Base-by-base conservation (phyloP, 768 basidiomycete genomes). In the Suillus brevipes region DNA sequence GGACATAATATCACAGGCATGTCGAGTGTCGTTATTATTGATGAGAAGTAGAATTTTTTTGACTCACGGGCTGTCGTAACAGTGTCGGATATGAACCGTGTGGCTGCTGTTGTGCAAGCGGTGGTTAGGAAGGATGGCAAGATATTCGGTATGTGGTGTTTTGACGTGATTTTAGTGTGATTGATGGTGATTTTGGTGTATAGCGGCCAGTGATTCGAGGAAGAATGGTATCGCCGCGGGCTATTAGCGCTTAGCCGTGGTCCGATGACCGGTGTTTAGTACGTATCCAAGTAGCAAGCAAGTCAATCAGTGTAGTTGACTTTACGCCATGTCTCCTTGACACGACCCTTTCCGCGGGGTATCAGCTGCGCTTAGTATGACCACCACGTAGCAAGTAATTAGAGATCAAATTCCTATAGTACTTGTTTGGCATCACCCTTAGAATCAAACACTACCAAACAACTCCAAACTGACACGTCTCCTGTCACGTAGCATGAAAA, bases 161-260 rank as follows among this genome's bases (percentile, higher is more conserved):
- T 53, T 31, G 40, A 58, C 62, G 18, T 50, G 23, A 45, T 42
- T 64, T 64, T 36, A 20, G 12, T 16, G 7, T 36, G 7, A 55
- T 16, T 45, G 66, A 40, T 28, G 23, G 14, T 13, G 14, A 47
- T 37, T 3, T 55, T 69, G 37, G 20, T 43, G 31, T 31, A 52
- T 69, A 91, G 95, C 93, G 66, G 90, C 92, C 10, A 94, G 92
- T 73, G 95, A 97, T 77, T 94, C 92, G 23, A 85, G 95, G 73
- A 97, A 96, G 81, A 91, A 94, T 67, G 95, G 95, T n/a, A 84
- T 95, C 49, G 92, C 95, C 6, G 88, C 91, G 56, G 95, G 91
- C 4, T 96, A 95, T 77, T 94, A n/a, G n/a, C n/a, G n/a, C n/a
- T n/a, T n/a, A 72, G 76, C 47, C 10, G 20, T 9, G 45, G n/a